These are phyloP conservation scores for Aureobasidium sp. DNA, from an alignment of 2,329 filamentous ascomycete species.

Conservation along the genomic window DNA sequence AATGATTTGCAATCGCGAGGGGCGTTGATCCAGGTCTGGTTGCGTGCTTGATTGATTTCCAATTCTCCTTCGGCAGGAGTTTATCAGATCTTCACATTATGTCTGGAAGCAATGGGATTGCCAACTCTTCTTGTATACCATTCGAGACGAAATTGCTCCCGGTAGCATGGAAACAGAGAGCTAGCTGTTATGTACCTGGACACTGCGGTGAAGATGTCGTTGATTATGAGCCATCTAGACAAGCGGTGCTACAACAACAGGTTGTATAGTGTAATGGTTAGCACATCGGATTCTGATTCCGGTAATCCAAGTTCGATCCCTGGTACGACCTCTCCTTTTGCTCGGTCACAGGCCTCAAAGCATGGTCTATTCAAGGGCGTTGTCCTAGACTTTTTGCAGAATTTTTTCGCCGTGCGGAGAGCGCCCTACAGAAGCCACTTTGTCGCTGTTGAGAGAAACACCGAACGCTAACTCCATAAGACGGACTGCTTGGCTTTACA, in stretches of 20 bases:
- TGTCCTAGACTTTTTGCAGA: not conserved
- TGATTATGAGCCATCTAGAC: not conserved
- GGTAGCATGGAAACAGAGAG: not conserved
- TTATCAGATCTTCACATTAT: not conserved
- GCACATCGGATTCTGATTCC: conserved; percentile 14
- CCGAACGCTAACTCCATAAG: not conserved
- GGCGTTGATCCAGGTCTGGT: not conserved
- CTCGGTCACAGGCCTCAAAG: not conserved
- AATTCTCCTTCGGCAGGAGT: conserved; percentile 2
- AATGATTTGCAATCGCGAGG: not conserved
- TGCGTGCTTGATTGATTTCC: not conserved
- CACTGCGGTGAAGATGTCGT: not conserved
- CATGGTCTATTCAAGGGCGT: not conserved
- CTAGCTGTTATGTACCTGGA: too few species aligned
- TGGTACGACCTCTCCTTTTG: conserved; percentile 11
- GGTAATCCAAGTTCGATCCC: conserved; percentile 14
- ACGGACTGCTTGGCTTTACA: not conserved
- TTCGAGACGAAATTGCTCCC: not conserved
- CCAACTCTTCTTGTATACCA: not conserved
- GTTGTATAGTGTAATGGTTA: conserved; percentile 15
- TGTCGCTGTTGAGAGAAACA: not conserved
- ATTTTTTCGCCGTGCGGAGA: not conserved
- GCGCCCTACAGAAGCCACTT: not conserved
- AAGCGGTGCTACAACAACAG: not conserved
- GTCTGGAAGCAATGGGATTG: not conserved